phyloP scores from a whole-genome alignment of 83 land plant genomes.

The Isoetes engelmannii region DNA sequence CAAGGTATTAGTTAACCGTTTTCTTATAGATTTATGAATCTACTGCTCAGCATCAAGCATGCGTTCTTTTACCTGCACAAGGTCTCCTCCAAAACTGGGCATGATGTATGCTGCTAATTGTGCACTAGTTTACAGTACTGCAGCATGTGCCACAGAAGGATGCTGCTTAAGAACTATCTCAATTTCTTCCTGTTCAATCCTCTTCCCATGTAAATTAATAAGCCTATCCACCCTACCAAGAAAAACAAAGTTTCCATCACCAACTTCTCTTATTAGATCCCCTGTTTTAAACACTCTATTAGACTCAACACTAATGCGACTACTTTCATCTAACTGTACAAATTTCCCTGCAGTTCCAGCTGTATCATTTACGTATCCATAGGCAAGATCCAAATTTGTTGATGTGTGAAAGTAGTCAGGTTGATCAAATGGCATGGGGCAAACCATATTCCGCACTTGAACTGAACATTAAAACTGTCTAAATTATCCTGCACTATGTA shows the following conservation, averaged over 20 bases:
- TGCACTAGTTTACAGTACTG: conserved; percentile 26
- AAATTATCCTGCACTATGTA: no score
- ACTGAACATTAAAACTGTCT: no score
- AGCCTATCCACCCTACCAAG: conserved; percentile 69
- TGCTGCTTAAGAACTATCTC: conserved; percentile 49
- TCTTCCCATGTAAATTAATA: conserved; percentile 61
- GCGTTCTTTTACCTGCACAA: background rate
- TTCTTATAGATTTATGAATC: conserved; percentile 17
- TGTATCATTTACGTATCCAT: conserved; percentile 44
- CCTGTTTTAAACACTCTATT: conserved; percentile 49
- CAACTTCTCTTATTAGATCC: conserved; percentile 50
- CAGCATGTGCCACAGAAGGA: conserved; percentile 53
- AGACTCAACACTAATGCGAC: background rate
- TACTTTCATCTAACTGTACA: conserved; percentile 11
- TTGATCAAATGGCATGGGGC: no score
- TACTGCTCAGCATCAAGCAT: background rate
- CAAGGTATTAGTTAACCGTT: conserved; percentile 50
- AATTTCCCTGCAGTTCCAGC: conserved; percentile 14
- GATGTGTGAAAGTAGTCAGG: no score
- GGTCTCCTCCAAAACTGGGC: background rate
- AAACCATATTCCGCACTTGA: no score
- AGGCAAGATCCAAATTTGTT: conserved; percentile 47
- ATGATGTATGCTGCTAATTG: conserved; percentile 44
- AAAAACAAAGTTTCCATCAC: conserved; percentile 55
- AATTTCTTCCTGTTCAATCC: conserved; percentile 64